Conservation (phyloP, 2,329 filamentous ascomycete species). For the Aspergillus hiratsukae region DNA sequence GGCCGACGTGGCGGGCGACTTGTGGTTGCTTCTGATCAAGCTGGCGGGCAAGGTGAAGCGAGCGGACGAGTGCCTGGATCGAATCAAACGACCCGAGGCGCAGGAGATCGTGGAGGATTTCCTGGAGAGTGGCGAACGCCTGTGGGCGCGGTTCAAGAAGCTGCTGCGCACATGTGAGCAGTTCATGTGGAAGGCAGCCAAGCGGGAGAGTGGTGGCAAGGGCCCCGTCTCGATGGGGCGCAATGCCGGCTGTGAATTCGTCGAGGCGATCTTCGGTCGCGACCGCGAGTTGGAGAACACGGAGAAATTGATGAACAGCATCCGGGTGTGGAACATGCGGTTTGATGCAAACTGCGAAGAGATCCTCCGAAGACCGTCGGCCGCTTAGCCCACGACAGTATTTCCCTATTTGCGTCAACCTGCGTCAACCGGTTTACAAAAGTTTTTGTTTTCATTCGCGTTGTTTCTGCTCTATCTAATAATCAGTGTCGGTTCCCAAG, state of each 20-base stretch:
- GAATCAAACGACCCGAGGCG: constrained; percentile 68
- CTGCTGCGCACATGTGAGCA: constrained; percentile 88
- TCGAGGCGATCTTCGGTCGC: constrained; percentile 89
- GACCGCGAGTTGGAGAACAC: constrained; percentile 86
- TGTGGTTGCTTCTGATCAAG: constrained; percentile 94
- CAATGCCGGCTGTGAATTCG: constrained; percentile 90
- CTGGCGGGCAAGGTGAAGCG: constrained; percentile 90
- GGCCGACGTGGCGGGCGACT: constrained; percentile 84
- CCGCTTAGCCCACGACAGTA: constrained; percentile 23
- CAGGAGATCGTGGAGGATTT: constrained; percentile 84
- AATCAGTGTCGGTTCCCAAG: neutral
- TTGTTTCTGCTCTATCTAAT: neutral
- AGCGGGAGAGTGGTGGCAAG: constrained; percentile 59
- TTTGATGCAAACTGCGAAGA: constrained; percentile 96
- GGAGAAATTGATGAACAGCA: constrained; percentile 85
- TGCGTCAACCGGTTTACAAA: neutral
- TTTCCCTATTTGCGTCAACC: neutral
- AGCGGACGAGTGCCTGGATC: constrained; percentile 70
- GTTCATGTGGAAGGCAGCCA: constrained; percentile 89
- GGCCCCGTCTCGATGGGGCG: constrained; percentile 73
- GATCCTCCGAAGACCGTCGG: constrained; percentile 60
- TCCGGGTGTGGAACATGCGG: constrained; percentile 84
- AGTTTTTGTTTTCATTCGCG: constrained; percentile 6
- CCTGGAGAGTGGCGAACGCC: constrained; percentile 78
- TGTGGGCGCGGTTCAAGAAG: constrained; percentile 78